Evolutionary conservation across 768 basidiomycete genomes (phyloP).

Genomic region (Kwoniella botswanensis): DNA sequence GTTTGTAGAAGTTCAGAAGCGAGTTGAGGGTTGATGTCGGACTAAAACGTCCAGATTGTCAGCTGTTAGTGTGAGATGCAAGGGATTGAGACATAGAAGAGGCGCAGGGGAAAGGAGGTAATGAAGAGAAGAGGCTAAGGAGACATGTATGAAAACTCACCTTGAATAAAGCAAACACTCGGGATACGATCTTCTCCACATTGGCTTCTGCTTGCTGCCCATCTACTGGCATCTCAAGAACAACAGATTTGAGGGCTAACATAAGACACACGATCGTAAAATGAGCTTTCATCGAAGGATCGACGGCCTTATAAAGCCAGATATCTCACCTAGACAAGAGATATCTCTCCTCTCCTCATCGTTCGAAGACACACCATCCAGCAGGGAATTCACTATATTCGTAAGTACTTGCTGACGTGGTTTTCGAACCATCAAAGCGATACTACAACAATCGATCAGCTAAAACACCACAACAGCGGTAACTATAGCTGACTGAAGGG

Average conservation of each 20-base stretch:
- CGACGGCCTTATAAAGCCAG: not conserved
- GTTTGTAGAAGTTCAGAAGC: constrained; percentile 64
- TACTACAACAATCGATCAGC: constrained; percentile 61
- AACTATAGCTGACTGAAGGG: not conserved
- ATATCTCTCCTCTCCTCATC: constrained; percentile 95
- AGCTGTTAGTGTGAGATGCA: not conserved
- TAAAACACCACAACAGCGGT: not conserved
- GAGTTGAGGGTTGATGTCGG: constrained; percentile 55
- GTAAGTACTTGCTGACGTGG: constrained; percentile 78
- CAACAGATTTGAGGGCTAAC: constrained; percentile 90
- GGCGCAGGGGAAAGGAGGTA: not conserved
- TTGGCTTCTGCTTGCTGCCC: constrained; percentile 78
- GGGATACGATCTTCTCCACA: constrained; percentile 82
- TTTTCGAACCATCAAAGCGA: constrained; percentile 90
- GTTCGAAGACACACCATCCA: constrained; percentile 79
- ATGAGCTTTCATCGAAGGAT: not conserved
- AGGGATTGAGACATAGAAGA: not conserved
- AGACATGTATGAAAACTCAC: constrained; percentile 60
- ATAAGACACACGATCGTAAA: not conserved
- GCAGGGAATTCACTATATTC: constrained; percentile 83
- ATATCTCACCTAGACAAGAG: constrained; percentile 76
- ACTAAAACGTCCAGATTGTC: constrained; percentile 24
- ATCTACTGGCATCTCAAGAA: constrained; percentile 82
- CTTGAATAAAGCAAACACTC: constrained; percentile 79
- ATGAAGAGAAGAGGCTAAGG: not conserved